Evolutionary conservation across 768 basidiomycete species (phyloP).

Genomic region (Gyrodon lividus): DNA sequence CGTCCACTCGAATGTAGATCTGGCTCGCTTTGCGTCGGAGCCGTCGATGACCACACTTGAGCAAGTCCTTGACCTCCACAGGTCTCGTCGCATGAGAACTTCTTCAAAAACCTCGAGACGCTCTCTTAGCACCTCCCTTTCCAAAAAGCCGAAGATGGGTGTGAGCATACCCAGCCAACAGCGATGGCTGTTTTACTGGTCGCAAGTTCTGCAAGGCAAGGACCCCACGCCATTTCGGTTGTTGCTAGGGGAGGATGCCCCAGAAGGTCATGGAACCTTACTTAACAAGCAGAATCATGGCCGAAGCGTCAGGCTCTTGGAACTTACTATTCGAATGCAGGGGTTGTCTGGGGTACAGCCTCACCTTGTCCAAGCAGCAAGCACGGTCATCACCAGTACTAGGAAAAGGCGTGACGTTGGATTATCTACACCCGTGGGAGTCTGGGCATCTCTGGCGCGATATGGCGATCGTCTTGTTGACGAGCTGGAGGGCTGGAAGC

Average conservation of each 20-base stretch:
- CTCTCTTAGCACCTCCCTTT: conserved; percentile 15
- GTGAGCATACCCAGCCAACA: conserved; percentile 82
- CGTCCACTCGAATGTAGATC: neutral
- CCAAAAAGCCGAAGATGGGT: conserved; percentile 47
- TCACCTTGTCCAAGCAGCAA: conserved; percentile 56
- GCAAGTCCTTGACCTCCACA: conserved; percentile 66
- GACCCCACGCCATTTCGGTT: conserved; percentile 54
- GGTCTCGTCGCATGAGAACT: conserved; percentile 64
- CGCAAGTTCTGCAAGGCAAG: conserved; percentile 54
- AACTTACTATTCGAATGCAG: conserved; percentile 59
- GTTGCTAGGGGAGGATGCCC: neutral
- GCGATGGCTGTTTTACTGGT: conserved; percentile 80
- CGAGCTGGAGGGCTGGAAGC: conserved; percentile 62
- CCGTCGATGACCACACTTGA: conserved; percentile 40
- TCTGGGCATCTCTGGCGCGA: conserved; percentile 77
- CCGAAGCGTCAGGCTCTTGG: conserved; percentile 54
- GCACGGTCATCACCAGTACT: conserved; percentile 47
- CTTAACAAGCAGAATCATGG: conserved; percentile 6
- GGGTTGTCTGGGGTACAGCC: conserved; percentile 52
- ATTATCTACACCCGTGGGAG: conserved; percentile 36
- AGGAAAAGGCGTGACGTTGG: conserved; percentile 33
- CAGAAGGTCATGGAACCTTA: conserved; percentile 10
- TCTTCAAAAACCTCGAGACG: neutral
- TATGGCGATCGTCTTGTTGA: conserved; percentile 74
- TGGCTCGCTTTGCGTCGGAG: conserved; percentile 17